Evolutionary conservation across 139 green algal species (phyloP), one percentile per base, ranked within the genome.

Genomic region (Micractinium conductrix): DNA sequence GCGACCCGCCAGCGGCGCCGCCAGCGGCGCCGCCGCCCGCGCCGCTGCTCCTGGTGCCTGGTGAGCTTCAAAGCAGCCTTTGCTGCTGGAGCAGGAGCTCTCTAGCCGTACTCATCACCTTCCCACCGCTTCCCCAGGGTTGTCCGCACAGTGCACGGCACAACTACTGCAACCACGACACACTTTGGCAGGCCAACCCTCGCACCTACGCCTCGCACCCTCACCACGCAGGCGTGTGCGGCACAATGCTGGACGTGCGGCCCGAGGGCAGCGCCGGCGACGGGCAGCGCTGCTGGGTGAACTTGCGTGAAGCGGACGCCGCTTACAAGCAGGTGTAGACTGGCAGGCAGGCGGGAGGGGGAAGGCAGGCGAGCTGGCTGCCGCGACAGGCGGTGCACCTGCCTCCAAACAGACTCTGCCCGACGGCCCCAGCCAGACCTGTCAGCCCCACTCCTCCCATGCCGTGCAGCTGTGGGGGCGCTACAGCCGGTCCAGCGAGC

Each of bases 211-310:
- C 7, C 19, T 53, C 35, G 40, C 19, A 35, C 44, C n/a, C 45
- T 40, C 12, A 12, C 14, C 44, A 63, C 71, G 62, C 78, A 84
- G 78, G 78, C 22, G 55, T 86, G 12, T 71, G 72, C 48, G 81
- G 81, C 38, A 86, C 70, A 12, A 78, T 80, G 50, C 81, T 86
- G 37, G 48, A 38, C 0, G 53, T 80, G 22, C 68, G 81, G 1
- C 16, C 12, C 2, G n/a, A 42, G 16, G 81, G 81, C 38, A 14
- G 38, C 2, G 8, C 5, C 10, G 81, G n/a, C 5, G 70, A 80
- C n/a, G 81, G 81, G 10, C 28, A 72, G 42, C 53, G 81, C 2
- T 75, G 53, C 81, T 86, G 81, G 81, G 81, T 86, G n/a, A 80
- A 35, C 50, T 26, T 86, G 28, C 55, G 55, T 38, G 35, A 28